Percentiles rank a stretch among this genome's conserved stretches.
These are phyloP conservation scores for Dipteronia sinensis DNA, from an alignment of 345 rosid genomes.

Conservation along the genomic window DNA sequence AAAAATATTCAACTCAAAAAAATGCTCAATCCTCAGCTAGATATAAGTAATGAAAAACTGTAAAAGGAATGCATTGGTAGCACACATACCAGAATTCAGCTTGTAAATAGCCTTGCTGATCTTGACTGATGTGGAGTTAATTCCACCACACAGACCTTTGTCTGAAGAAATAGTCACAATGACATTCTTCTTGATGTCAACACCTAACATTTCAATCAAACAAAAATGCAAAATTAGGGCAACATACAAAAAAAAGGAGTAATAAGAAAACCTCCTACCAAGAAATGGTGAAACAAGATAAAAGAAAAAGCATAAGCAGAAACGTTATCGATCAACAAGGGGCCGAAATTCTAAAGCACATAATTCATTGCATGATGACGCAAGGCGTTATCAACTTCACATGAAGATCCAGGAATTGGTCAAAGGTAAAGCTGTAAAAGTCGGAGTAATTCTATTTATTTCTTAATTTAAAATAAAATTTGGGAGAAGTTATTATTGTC, in stretches of 20 bases:
- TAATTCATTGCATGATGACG: not conserved
- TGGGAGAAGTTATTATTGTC: not conserved
- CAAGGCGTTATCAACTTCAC: not conserved
- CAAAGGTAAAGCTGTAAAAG: not conserved
- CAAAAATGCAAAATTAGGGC: not conserved
- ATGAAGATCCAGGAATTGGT: not conserved
- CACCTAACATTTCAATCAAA: slow-evolving; percentile 44
- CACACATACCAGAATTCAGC: slow-evolving; percentile 65
- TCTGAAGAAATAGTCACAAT: slow-evolving; percentile 87
- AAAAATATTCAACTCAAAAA: slow-evolving; percentile 22
- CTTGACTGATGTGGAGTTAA: slow-evolving; percentile 90
- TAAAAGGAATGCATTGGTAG: not conserved
- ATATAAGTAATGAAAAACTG: not conserved
- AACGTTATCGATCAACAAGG: not conserved
- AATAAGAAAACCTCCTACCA: not conserved
- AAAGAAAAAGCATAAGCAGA: not conserved
- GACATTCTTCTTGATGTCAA: slow-evolving; percentile 95
- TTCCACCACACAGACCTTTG: slow-evolving; percentile 99
- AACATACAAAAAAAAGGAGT: slow-evolving; percentile 1
- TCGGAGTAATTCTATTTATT: not conserved
- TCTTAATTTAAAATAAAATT: not conserved
- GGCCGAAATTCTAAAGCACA: not conserved
- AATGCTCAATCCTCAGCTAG: not conserved
- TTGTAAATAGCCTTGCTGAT: slow-evolving; percentile 72
- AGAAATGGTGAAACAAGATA: not conserved